A percentile compares a stretch with the other conserved stretches of the same genome.
These are phyloP conservation scores for Cinchona pubescens DNA, from an alignment of 257 asterid species.

Conservation along the genomic window DNA sequence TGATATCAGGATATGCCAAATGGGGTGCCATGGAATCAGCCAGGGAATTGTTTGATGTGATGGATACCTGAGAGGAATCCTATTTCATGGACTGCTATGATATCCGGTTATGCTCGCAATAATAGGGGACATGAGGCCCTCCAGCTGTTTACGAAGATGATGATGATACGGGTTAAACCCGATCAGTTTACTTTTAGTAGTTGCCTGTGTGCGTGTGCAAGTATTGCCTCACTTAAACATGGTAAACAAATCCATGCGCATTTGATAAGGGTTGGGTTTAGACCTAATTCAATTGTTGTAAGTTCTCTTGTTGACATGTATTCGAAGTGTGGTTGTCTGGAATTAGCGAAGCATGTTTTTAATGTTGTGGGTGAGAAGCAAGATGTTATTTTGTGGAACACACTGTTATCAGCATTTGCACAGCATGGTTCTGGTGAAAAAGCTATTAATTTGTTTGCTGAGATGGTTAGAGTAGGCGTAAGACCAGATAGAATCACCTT, in stretches of 20 bases:
- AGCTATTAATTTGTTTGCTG: constrained; percentile 39
- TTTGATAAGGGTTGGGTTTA: constrained; percentile 41
- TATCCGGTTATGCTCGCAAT: constrained; percentile 56
- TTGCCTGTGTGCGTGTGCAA: constrained; percentile 64
- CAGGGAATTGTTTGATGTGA: constrained; percentile 42
- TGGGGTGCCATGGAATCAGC: constrained; percentile 61
- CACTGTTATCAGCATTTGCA: constrained; percentile 61
- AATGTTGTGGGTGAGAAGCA: constrained; percentile 34
- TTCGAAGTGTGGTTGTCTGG: constrained; percentile 60
- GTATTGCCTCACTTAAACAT: constrained; percentile 34
- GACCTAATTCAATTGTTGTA: constrained; percentile 49
- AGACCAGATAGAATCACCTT: constrained; percentile 56
- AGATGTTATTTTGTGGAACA: constrained; percentile 60
- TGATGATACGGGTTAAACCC: constrained; percentile 38
- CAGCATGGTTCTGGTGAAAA: constrained; percentile 57
- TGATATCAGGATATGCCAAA: constrained; percentile 64
- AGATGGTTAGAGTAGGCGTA: constrained; percentile 53
- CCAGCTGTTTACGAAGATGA: constrained; percentile 44
- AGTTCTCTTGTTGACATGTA: constrained; percentile 78
- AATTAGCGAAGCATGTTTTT: constrained; percentile 46
- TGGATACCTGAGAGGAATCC: constrained; percentile 62
- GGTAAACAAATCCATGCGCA: constrained; percentile 70
- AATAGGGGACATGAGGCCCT: constrained; percentile 48
- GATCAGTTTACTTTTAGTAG: constrained; percentile 62
- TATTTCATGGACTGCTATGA: constrained; percentile 70